Evolutionary conservation across 2,329 filamentous ascomycete genomes (phyloP).

Genomic region (Chrysosporium queenslandicum): DNA sequence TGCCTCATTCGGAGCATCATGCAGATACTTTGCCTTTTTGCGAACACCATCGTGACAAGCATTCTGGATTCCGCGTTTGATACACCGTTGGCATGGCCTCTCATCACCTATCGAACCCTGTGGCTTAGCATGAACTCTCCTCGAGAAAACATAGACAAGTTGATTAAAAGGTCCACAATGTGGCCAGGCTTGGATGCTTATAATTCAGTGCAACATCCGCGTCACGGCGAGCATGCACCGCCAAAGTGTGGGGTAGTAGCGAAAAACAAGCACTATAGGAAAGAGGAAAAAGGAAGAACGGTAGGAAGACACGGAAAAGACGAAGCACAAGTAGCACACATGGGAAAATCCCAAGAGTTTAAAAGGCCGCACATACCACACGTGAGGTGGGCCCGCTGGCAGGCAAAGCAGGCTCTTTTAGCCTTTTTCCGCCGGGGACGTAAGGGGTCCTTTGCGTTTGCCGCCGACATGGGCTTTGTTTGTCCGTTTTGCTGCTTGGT

Average conservation of each 20-base stretch:
- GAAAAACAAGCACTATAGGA: not conserved
- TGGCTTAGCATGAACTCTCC: slow-evolving; percentile 18
- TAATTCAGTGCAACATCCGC: not conserved
- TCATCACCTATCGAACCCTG: slow-evolving; percentile 68
- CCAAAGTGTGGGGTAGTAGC: not conserved
- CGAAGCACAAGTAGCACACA: slow-evolving; percentile 14
- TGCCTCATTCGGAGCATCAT: slow-evolving; percentile 85
- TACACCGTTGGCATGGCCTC: slow-evolving; percentile 82
- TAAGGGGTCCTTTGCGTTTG: slow-evolving; percentile 73
- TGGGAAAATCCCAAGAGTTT: slow-evolving; percentile 3
- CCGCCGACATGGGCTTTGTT: slow-evolving; percentile 33
- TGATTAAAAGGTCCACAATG: not conserved
- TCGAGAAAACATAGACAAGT: no score
- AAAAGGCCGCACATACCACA: slow-evolving; percentile 63
- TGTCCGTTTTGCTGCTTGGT: slow-evolving; percentile 54
- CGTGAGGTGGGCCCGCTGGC: slow-evolving; percentile 91
- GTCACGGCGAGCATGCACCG: not conserved
- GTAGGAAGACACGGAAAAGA: not conserved
- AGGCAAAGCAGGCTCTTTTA: slow-evolving; percentile 87
- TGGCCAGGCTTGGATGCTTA: not conserved
- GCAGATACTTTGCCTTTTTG: slow-evolving; percentile 98
- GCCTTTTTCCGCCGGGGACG: slow-evolving; percentile 92
- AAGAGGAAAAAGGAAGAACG: not conserved
- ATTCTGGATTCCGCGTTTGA: slow-evolving; percentile 85
- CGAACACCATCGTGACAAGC: slow-evolving; percentile 90